Evolutionary conservation across 2,329 filamentous ascomycete genomes (phyloP).

Genomic region (Colletotrichum graminicola): DNA sequence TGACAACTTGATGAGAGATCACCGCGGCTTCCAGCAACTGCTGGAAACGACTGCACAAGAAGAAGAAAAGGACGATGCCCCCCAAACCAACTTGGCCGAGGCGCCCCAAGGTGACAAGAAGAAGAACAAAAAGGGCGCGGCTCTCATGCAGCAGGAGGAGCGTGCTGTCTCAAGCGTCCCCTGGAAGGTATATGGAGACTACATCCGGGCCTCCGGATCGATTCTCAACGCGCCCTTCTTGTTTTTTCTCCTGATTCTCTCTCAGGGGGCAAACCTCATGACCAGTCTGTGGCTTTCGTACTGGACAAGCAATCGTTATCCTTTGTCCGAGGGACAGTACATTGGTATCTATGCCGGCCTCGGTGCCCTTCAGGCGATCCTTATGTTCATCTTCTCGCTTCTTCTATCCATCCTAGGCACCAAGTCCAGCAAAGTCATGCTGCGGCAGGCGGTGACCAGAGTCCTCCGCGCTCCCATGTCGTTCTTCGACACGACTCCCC

Average conservation of each 20-base stretch:
- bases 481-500: constrained; percentile 96
- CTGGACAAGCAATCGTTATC: constrained; percentile 87
- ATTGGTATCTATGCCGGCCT: constrained; percentile 80
- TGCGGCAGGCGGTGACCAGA: constrained; percentile 81
- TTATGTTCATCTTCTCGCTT: constrained; percentile 87
- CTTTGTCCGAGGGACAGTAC: constrained; percentile 75
- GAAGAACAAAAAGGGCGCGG: constrained; percentile 69
- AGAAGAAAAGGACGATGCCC: constrained; percentile 67
- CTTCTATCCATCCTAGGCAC: constrained; percentile 84
- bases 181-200: constrained; percentile 83
- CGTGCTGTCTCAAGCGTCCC: constrained; percentile 81
- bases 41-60: constrained; percentile 88
- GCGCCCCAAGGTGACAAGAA: constrained; percentile 58
- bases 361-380: constrained; percentile 75
- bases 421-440: constrained; percentile 82
- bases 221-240: constrained; percentile 77
- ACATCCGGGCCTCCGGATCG: constrained; percentile 80
- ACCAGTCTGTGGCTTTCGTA: constrained; percentile 94
- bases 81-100: constrained; percentile 56
- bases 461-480: constrained; percentile 83
- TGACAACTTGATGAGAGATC: constrained; percentile 84
- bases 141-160: constrained; percentile 80
- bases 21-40: constrained; percentile 82
- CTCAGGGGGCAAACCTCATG: constrained; percentile 86
- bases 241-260: constrained; percentile 72